Evolutionary conservation across 176 grass and related monocot genomes (phyloP), one percentile per base, ranked within the genome.

Genomic region (Puya raimondii): DNA sequence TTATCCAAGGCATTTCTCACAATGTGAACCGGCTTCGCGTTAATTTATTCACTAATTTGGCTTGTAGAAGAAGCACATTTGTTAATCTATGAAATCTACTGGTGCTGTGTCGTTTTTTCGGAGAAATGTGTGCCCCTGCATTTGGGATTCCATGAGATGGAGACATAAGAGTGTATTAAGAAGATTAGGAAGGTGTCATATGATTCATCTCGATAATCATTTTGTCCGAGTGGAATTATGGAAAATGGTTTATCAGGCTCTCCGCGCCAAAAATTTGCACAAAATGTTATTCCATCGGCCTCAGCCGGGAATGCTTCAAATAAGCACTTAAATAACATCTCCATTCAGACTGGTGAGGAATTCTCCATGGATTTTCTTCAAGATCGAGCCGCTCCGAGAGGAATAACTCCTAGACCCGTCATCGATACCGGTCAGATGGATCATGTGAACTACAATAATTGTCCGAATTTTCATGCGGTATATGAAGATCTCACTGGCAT

Each of bases 401-500:
- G 14, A 18, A 53, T 20, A 68, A 23, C 14, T 12, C 65, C 5
- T 56, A 47, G 50, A 69, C 51, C 17, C 20, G 27, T 2, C 15
- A 69, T 69, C 23, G 66, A 77, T 50, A 20, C 14, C 26, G 66
- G 18, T 27, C 29, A 50, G 29, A 21, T 15, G 26, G 14, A 48
- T 21, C 67, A 18, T 16, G 18, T 23, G 47, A 68, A 11, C 48
- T 10, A 3, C 50, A 83, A 53, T 18, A 65, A 76, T 64, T 75
- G 25, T 47, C 75, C 66, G 12, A 78, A 77, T 70, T 66, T 59
- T 13, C 76, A 76, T 71, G 72, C 53, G 54, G 67, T 26, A 2
- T 74, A 84, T 56, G 80, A 84, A 71, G 85, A 86, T 82, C 71
- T 81, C 26, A 74, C 74, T 15, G 79, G 78, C 23, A 77, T 84